These are phyloP conservation scores for Pelargonium myrrhifolium DNA, from an alignment of 441 rosid genomes.

Conservation along the genomic window DNA sequence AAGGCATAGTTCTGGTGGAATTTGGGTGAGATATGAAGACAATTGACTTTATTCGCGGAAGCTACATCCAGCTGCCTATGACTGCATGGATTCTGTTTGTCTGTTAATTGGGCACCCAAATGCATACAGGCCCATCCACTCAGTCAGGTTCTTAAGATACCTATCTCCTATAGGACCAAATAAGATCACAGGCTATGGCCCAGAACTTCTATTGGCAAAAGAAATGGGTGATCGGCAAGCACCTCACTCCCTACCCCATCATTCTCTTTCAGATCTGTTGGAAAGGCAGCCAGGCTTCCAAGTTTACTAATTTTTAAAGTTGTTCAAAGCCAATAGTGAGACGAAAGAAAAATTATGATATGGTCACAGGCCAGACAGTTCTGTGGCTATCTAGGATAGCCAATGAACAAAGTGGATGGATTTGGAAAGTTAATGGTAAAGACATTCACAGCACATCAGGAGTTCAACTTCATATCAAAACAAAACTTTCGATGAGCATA, in stretches of 20 bases:
- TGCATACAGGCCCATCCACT: background rate
- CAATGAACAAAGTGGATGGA: conserved; percentile 19
- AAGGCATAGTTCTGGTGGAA: background rate
- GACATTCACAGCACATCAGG: conserved; percentile 36
- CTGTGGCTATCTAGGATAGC: conserved; percentile 27
- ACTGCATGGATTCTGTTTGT: background rate
- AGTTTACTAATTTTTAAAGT: conserved; percentile 4
- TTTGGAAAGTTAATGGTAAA: conserved; percentile 24
- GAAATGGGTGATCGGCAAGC: background rate
- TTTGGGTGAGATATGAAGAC: too few relatives aligned
- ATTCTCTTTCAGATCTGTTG: conserved; percentile 17
- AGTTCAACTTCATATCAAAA: conserved; percentile 44
- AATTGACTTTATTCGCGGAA: background rate
- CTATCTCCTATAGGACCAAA: background rate
- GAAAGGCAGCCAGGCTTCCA: conserved; percentile 16
- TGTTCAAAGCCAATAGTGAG: conserved; percentile 14
- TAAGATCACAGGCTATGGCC: background rate
- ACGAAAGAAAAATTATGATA: background rate
- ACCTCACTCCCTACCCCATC: conserved; percentile 9
- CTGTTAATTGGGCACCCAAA: background rate
- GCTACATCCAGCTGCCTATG: background rate
- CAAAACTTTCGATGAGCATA: conserved; percentile 67
- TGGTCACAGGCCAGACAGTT: conserved; percentile 4
- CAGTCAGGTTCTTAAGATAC: background rate
- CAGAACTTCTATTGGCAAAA: background rate